Evolutionary conservation across 2,329 filamentous ascomycete species (phyloP).

Genomic region (Monilinia fructigena): DNA sequence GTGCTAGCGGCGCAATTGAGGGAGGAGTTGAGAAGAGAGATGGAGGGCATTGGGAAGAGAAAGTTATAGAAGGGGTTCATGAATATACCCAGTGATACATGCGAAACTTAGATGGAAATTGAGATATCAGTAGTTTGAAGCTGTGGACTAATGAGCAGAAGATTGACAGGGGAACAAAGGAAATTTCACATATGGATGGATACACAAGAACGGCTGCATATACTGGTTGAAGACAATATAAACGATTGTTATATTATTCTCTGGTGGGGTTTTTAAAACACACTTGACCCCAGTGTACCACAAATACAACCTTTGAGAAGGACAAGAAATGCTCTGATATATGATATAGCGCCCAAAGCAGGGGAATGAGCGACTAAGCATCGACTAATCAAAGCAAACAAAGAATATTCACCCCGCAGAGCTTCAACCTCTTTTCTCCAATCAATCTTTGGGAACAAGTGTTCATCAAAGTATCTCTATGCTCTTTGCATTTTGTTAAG

Average conservation of each 20-base stretch:
- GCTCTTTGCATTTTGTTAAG: neutral
- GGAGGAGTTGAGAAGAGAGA: constrained; percentile 47
- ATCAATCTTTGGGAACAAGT: neutral
- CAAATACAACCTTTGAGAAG: neutral
- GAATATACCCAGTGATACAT: neutral
- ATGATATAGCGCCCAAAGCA: neutral
- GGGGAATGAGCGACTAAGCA: neutral
- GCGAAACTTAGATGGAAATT: neutral
- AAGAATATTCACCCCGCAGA: neutral
- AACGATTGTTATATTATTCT: neutral
- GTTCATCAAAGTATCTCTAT: neutral
- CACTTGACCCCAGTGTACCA: neutral
- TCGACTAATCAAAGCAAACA: neutral
- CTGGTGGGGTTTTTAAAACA: neutral
- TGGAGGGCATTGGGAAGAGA: constrained; percentile 42
- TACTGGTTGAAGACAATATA: constrained; percentile 9
- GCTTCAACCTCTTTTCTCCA: neutral
- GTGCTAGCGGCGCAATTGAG: constrained; percentile 57
- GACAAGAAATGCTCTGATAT: neutral
- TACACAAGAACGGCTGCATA: constrained; percentile 2
- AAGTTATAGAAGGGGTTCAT: constrained; percentile 29
- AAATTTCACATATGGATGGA: constrained; percentile 4
- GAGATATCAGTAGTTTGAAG: constrained; percentile 1
- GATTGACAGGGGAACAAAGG: neutral
- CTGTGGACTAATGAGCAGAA: constrained; percentile 6